Base-by-base conservation (phyloP, 208 protist genomes). In the Crithidia bombi region DNA sequence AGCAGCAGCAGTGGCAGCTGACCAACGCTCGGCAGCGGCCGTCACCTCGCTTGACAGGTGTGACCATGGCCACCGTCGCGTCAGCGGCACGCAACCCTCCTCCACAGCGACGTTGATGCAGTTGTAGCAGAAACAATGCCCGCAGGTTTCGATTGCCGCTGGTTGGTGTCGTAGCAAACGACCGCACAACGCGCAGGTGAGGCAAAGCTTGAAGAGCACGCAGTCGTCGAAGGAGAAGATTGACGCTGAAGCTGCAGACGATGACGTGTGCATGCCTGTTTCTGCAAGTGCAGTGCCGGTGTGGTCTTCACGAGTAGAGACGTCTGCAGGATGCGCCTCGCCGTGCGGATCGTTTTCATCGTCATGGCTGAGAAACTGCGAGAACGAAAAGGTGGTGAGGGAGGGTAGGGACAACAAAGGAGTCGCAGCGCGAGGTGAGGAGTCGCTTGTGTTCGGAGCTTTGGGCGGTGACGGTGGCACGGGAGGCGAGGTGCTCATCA, bases 91-190 rank as follows among this genome's bases (percentile, higher is more conserved):
- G 46, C 71, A 87, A 0, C 90, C 87, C 3, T 86, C 61, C 74
- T 93, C 90, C 6, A 93, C 65, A 6, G 62, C 87, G 14, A 17
- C 26, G 65, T 92, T 86, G 50, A 95, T 88, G 70, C 90, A 95
- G 33, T 74, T 49, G 28, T 82, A 75, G 59, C 90, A 95, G 77
- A 93, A 95, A 30, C 55, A 75, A 67, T 95, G 90, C 0, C 90
- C 90, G 50, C 90, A 95, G 12, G 82, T 86, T 38, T 89, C 79
- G 35, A 92, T 67, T 25, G 71, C 78, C 25, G 75, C 73, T 7
- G 86, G 78, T 6, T 86, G 65, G 36, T 77, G n/a, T 12, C 78
- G 32, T 23, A 93, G 43, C 2, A 82, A 61, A 15, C 49, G 30
- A 4, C 78, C 50, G 71, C 87, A 93, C 26, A 93, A 39, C 1